Percentiles rank a stretch among this genome's conserved stretches.
Evolutionary conservation across 1,139 yeast genomes (phyloP).

Genomic region (Taphrina flavorubra): DNA sequence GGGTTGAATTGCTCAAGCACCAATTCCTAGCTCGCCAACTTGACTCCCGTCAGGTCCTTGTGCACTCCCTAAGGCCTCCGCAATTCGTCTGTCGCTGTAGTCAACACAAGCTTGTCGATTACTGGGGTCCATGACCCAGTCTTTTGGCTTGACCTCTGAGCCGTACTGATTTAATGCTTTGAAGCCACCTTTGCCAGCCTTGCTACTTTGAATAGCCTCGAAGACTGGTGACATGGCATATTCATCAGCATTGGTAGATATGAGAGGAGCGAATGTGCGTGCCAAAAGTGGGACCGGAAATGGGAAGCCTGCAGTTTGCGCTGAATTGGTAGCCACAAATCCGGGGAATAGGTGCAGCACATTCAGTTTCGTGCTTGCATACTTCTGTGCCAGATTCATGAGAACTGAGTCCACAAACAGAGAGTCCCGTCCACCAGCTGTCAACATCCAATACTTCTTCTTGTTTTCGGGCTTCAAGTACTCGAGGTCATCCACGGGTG

Average conservation of each 20-base stretch:
- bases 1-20: not conserved
- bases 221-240: conserved; percentile 30
- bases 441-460: conserved; percentile 18
- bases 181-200: not conserved
- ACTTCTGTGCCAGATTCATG: conserved; percentile 22
- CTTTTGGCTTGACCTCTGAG: conserved; percentile 17
- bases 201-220: conserved; percentile 17
- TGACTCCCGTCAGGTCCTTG: conserved; percentile 19
- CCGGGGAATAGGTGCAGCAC: conserved; percentile 35
- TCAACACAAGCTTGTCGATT: conserved; percentile 13
- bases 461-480: conserved; percentile 25
- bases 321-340: conserved; percentile 15
- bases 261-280: conserved; percentile 16
- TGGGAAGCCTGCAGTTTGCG: conserved; percentile 39
- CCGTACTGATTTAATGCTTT: conserved; percentile 29
- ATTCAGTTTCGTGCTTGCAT: conserved; percentile 5
- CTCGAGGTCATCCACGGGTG: conserved; percentile 29
- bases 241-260: conserved; percentile 18
- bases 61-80: conserved; percentile 11
- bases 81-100: conserved; percentile 21
- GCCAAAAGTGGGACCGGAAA: conserved; percentile 24
- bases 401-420: conserved; percentile 36
- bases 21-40: conserved; percentile 21
- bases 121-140: conserved; percentile 16
- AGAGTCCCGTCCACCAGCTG: conserved; percentile 32